Evolutionary conservation across 1,139 yeast species (phyloP).

Genomic region (Suhomyces chickasaworum): DNA sequence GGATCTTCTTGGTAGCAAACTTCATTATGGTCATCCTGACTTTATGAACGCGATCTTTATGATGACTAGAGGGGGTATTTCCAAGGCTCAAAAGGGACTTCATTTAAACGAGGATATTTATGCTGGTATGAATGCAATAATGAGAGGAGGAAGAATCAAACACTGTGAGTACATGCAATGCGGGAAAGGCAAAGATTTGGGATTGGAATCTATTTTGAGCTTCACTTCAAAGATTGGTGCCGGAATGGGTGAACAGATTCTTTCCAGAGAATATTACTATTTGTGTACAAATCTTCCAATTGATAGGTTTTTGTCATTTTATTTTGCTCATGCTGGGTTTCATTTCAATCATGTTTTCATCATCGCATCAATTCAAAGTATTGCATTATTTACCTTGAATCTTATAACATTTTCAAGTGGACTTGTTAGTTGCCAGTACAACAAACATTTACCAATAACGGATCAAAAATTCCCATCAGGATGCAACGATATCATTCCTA

Average conservation of each 20-base stretch:
- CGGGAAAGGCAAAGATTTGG: conserved; percentile 89
- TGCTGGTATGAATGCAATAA: conserved; percentile 84
- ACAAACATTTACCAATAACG: conserved; percentile 57
- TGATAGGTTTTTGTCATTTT: conserved; percentile 80
- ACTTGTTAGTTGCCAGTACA: conserved; percentile 56
- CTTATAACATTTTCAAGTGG: conserved; percentile 68
- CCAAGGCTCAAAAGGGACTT: conserved; percentile 84
- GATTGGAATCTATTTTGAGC: conserved; percentile 80
- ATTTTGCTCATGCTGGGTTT: conserved; percentile 91
- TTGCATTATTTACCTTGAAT: conserved; percentile 66
- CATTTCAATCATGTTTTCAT: conserved; percentile 82
- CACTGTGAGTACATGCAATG: conserved; percentile 90
- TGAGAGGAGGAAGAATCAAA: conserved; percentile 83
- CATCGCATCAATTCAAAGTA: conserved; percentile 69
- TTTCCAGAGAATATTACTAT: conserved; percentile 82
- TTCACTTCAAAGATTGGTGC: conserved; percentile 90
- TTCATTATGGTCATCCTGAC: conserved; percentile 94
- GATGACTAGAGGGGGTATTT: conserved; percentile 89
- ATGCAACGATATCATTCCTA: conserved; percentile 74
- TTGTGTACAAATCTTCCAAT: conserved; percentile 78
- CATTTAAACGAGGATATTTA: conserved; percentile 89
- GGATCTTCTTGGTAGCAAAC: conserved; percentile 83
- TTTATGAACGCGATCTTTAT: conserved; percentile 80
- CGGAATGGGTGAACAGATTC: conserved; percentile 91
- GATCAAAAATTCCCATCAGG: conserved; percentile 68